Evolutionary conservation across 495 filamentous ascomycete species (phyloP).

Genomic region (Xylaria cubensis): DNA sequence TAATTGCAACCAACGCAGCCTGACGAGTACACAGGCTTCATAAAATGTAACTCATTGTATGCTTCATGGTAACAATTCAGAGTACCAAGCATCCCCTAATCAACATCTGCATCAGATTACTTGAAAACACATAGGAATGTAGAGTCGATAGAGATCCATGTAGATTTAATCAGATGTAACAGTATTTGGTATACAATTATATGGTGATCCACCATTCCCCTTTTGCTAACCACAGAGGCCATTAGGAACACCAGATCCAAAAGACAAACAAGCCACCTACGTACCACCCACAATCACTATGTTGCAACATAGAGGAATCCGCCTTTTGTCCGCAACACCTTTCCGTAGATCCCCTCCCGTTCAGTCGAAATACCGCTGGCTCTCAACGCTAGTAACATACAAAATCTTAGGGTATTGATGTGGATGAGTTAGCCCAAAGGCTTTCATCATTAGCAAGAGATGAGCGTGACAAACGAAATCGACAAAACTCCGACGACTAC

Average conservation of each 20-base stretch:
- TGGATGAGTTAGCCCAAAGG: neutral
- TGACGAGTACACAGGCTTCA: neutral
- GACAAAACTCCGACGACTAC: conserved; percentile 17
- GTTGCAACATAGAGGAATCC: conserved; percentile 16
- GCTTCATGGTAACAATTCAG: neutral
- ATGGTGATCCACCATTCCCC: conserved; percentile 1
- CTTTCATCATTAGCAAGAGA: conserved; percentile 17
- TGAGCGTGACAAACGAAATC: conserved; percentile 13
- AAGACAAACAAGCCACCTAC: conserved; percentile 21
- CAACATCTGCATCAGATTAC: neutral
- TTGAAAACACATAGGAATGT: neutral
- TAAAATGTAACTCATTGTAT: neutral
- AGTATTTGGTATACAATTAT: conserved; percentile 20
- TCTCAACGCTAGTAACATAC: conserved; percentile 26
- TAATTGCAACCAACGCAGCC: neutral
- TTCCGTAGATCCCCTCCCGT: conserved; percentile 3
- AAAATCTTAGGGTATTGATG: conserved; percentile 23
- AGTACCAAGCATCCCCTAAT: neutral
- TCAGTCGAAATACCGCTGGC: conserved; percentile 11
- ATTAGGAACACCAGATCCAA: conserved; percentile 18
- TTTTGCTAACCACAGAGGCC: conserved; percentile 14
- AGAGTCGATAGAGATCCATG: neutral
- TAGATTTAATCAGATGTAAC: conserved; percentile 12
- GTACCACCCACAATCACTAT: neutral
- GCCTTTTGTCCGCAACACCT: conserved; percentile 7